Conservation (phyloP, 805 yeast genomes). For the Metschnikowia lochheadii region DNA sequence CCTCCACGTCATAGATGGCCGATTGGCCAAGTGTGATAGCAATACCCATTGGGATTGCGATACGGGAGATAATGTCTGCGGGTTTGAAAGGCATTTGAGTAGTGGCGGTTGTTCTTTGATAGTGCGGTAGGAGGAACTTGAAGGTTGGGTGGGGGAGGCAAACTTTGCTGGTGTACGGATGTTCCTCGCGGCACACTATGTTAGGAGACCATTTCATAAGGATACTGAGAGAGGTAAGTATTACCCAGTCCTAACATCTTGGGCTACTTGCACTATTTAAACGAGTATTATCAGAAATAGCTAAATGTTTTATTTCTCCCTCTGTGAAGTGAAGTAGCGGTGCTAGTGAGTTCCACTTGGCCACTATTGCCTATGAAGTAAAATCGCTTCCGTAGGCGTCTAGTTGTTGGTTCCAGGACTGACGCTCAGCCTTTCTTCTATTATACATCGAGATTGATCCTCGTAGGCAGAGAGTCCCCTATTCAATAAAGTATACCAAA, state of each 20-base stretch:
- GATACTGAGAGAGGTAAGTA: too few relatives aligned
- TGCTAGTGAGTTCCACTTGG: background rate
- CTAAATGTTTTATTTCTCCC: background rate
- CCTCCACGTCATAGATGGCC: conserved; percentile 90
- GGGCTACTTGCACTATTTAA: background rate
- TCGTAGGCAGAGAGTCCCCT: background rate
- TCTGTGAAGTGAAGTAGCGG: background rate
- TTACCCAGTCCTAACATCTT: too few relatives aligned
- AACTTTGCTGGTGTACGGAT: conserved; percentile 10
- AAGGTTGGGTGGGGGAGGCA: background rate
- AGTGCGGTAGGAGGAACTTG: background rate
- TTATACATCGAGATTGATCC: conserved; percentile 3
- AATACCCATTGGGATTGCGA: conserved; percentile 71
- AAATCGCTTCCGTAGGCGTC: background rate
- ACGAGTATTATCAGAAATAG: background rate
- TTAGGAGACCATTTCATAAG: too few relatives aligned
- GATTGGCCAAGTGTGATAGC: conserved; percentile 70
- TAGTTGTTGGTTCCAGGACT: background rate
- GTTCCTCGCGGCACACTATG: background rate
- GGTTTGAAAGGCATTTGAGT: conserved; percentile 24
- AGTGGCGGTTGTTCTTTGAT: background rate
- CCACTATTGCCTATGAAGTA: background rate
- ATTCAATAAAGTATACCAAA: conserved; percentile 73
- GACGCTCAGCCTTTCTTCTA: conserved; percentile 1
- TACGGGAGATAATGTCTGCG: conserved; percentile 34